A percentile compares a stretch with the other conserved stretches of the same genome.
phyloP scores from a whole-genome alignment of 345 rosid genomes.

The Eucalyptus coolabah region DNA sequence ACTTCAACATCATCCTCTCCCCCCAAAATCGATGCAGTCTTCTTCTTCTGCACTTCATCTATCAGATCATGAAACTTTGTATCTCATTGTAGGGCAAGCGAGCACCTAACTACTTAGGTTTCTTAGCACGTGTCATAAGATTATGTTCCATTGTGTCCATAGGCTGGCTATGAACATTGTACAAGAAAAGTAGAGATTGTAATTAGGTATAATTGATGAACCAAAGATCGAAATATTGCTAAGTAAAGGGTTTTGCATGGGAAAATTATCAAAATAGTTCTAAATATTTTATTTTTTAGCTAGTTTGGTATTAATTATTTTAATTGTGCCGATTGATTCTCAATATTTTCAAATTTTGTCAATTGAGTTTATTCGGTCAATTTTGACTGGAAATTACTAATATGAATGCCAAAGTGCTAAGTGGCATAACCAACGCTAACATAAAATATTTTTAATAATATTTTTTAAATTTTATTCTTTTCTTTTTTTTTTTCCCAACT shows the following conservation, averaged over 20 bases:
- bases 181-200: neutral
- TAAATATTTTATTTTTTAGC: rapidly evolving
- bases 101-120: neutral
- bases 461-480: neutral
- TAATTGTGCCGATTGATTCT: neutral
- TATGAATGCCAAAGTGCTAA: rapidly evolving
- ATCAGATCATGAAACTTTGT: neutral
- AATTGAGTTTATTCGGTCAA: rapidly evolving
- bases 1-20: neutral
- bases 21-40: neutral
- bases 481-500: neutral
- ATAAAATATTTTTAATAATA: rapidly evolving
- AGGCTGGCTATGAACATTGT: neutral
- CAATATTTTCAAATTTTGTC: too few species aligned
- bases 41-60: neutral
- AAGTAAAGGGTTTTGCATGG: neutral
- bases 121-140: neutral
- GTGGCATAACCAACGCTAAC: rapidly evolving
- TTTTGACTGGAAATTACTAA: rapidly evolving
- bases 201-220: neutral
- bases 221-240: neutral
- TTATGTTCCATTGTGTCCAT: neutral
- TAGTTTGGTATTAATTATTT: neutral
- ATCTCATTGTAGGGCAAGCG: neutral
- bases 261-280: too few species aligned